Conservation (phyloP, 208 protist genomes). For the Acanthamoeba polyphaga region DNA sequence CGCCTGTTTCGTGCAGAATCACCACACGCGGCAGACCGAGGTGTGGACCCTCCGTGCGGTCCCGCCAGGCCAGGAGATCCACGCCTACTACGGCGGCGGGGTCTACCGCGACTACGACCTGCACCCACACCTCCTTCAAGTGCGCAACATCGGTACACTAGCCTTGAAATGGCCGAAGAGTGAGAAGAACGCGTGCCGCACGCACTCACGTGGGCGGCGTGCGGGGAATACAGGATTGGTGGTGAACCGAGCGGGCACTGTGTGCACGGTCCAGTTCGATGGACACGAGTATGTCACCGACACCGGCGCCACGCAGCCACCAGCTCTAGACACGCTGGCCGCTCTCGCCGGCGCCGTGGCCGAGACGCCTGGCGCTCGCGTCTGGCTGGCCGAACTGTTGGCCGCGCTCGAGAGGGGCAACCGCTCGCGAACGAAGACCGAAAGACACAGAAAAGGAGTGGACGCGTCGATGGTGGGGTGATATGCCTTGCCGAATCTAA, state of each 20-base stretch:
- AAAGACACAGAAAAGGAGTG: no score
- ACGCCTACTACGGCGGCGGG: conserved; percentile 21
- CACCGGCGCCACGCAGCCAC: not conserved
- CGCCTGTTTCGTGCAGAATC: conserved; percentile 43
- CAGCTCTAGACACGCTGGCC: not conserved
- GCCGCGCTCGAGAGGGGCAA: no score
- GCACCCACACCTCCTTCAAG: not conserved
- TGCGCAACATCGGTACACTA: not conserved
- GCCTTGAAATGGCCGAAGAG: no score
- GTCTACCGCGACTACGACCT: conserved; percentile 39
- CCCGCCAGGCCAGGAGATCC: not conserved
- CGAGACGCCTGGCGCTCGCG: no score
- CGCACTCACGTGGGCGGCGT: no score
- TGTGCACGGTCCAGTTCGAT: not conserved
- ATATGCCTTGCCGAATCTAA: not conserved
- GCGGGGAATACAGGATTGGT: not conserved
- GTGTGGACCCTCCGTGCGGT: conserved; percentile 18
- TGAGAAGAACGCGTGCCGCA: no score
- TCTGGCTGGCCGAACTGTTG: not conserved
- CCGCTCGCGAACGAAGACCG: no score
- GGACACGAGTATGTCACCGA: not conserved
- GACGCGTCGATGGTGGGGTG: no score
- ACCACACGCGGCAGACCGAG: not conserved
- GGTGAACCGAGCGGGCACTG: not conserved
- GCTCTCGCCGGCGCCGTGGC: not conserved